Base-by-base conservation (phyloP, 2,329 filamentous ascomycete genomes). In the Apiospora saccharicola region DNA sequence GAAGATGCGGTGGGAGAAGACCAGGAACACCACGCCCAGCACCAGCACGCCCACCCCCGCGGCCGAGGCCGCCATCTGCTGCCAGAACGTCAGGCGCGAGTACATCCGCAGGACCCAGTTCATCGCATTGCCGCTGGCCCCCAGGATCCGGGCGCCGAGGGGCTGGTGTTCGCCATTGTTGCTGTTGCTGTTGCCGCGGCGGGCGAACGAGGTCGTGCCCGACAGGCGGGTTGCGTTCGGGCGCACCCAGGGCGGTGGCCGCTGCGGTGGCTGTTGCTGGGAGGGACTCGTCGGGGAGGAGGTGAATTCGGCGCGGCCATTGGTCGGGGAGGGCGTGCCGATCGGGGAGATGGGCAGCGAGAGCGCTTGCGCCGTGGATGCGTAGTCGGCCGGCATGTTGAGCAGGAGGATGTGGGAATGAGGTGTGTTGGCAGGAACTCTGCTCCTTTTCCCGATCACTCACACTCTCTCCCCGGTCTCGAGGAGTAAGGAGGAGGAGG, bases 1-100 rank as follows among this genome's bases (percentile, higher is more conserved):
- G 84, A 98, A 97, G 80, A 98, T 92, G 75, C 87, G 84, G 81
- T 96, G 92, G 75, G 92, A 94, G 86, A 94, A 96, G 74, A 96
- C 81, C 71, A 97, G 84, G 80, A 94, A 92, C 5, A 95, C 83
- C 70, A 97, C 84, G 41, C 86, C 84, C 16, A 94, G 78, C 12
- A 89, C 85, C 71, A 88, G 82, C n/a, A 86, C 75, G 0, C 86
- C 79, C 22, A 92, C 68, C 12, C 85, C 82, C 34, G 84, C 89
- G 3, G 87, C 73, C 16, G 88, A 81, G 26, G 91, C 85, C 26
- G 91, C 84, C 8, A 90, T 81, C 76, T 89, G 89, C 81, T 97
- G 92, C 71, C 90, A 78, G 0, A 88, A 85, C 19, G 88, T 85
- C 70, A 94, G 85, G 74, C 83, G 83, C 74, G 86, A 81, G 82